These are phyloP conservation scores for Saccharomycopsis fermentans DNA, from an alignment of 805 yeast genomes.

Conservation along the genomic window DNA sequence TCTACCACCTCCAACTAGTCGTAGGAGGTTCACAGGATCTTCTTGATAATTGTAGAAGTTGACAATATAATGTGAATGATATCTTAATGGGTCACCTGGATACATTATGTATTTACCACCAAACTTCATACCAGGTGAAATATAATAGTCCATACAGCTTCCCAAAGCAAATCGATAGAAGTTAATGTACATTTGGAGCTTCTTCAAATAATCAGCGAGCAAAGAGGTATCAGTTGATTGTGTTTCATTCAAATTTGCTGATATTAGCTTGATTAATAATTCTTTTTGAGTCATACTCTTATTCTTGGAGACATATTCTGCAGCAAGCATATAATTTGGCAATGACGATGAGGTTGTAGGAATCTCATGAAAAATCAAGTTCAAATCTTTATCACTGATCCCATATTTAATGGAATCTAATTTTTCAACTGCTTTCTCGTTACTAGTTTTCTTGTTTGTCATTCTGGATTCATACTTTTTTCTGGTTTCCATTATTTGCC, in stretches of 20 bases:
- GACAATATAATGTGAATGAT: constrained; percentile 78
- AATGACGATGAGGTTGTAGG: constrained; percentile 2
- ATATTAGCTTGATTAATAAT: neutral
- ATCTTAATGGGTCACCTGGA: constrained; percentile 90
- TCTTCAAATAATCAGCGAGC: neutral
- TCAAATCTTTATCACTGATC: constrained; percentile 6
- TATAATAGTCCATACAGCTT: constrained; percentile 32
- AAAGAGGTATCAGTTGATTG: neutral
- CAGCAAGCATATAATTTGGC: constrained; percentile 11
- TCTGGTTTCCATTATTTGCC: constrained; percentile 18
- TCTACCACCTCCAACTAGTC: constrained; percentile 76
- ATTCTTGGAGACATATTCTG: neutral
- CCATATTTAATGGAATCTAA: neutral
- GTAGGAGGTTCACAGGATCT: constrained; percentile 44
- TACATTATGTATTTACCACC: constrained; percentile 86
- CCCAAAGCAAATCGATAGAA: constrained; percentile 16
- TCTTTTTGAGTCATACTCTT: neutral
- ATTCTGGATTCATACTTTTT: constrained; percentile 7
- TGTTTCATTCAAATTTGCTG: neutral
- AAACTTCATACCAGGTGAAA: constrained; percentile 82
- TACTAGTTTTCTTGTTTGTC: constrained; percentile 1
- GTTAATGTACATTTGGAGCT: constrained; percentile 10
- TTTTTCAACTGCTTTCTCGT: constrained; percentile 6
- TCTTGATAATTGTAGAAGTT: constrained; percentile 35
- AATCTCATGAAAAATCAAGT: constrained; percentile 10